phyloP scores from a whole-genome alignment of 345 rosid species.

The Limnanthes douglasii region DNA sequence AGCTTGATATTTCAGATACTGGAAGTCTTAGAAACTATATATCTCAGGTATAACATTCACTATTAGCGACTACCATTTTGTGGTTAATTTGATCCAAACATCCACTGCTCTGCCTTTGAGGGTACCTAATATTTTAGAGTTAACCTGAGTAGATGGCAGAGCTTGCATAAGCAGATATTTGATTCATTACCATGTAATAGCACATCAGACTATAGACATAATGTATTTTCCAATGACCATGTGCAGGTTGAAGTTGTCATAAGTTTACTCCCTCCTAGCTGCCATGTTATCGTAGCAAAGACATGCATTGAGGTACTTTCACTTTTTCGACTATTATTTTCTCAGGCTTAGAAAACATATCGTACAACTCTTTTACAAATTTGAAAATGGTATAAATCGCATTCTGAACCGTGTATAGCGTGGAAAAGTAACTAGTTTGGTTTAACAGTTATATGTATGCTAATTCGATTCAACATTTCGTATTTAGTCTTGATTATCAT shows the following conservation, averaged over 20 bases:
- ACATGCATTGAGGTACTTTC: conserved; percentile 62
- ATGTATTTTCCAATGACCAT: conserved; percentile 4
- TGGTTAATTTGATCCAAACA: too few relatives aligned
- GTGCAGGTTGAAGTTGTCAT: conserved; percentile 76
- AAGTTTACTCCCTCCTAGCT: conserved; percentile 72
- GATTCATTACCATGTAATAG: too few relatives aligned
- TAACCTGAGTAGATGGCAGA: neutral
- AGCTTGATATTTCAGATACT: conserved; percentile 61
- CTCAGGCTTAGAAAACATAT: too few relatives aligned
- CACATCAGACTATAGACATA: too few relatives aligned
- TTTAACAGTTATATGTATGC: too few relatives aligned
- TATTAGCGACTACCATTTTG: conserved; percentile 9
- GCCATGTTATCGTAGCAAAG: conserved; percentile 54
- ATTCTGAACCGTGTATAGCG: neutral
- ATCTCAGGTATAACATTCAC: conserved; percentile 40
- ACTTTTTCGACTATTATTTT: conserved; percentile 3
- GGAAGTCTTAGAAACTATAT: conserved; percentile 47
- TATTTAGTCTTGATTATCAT: too few relatives aligned
- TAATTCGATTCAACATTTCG: too few relatives aligned
- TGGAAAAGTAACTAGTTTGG: neutral
- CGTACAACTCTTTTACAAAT: too few relatives aligned
- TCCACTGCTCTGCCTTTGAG: too few relatives aligned
- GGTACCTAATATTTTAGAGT: too few relatives aligned
- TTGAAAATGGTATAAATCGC: too few relatives aligned
- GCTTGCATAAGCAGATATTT: too few relatives aligned